Evolutionary conservation across 2,329 filamentous ascomycete genomes (phyloP), one percentile per base, ranked within the genome.

Genomic region (Exophiala sp.): DNA sequence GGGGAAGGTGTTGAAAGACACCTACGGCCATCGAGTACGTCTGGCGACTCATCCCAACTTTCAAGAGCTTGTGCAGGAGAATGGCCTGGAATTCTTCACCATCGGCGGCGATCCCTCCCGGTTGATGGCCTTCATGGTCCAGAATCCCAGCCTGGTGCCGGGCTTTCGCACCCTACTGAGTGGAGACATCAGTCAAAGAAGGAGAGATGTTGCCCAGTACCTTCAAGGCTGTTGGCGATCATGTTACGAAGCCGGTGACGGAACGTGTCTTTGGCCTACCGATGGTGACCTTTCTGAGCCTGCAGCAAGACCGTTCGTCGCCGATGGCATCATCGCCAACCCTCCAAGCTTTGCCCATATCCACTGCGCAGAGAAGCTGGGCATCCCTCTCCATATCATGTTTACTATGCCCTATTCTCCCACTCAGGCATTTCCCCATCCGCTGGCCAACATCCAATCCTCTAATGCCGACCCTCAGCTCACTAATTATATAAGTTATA

Each of bases 401-500:
- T 96, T 95, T 71, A 95, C 91, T 55, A 95, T 95, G 89, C 90
- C 91, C 0, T 95, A 89, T 85, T 88, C 88, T 1, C 86, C 89
- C 0, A 95, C 90, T 0, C 84, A 88, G 65, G 82, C 87, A 0
- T 95, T 95, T 62, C 88, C 89, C 0, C 90, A 95, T 63, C 90
- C 90, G 0, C 75, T 95, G 14, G 89, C 89, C 0, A 92, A 92
- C 59, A 85, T 95, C 51, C 81, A 88, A 58, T 83, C 83, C 2
- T 83, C 85, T 0, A 89, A 89, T 62, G 86, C 86, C 1, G 89
- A 94, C 62, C 77, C 82, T 4, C 81, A 81, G 12, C 79, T 89
- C 52, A 87, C 88, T 1, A 95, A 94, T 63, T 91, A 89, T 65
- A 77, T 94, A 52, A 88, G 86, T 0, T 95, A 95, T 64, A 84